Evolutionary conservation across 768 basidiomycete genomes (phyloP), one percentile per base, ranked within the genome.

Genomic region (Rickenella mellea): DNA sequence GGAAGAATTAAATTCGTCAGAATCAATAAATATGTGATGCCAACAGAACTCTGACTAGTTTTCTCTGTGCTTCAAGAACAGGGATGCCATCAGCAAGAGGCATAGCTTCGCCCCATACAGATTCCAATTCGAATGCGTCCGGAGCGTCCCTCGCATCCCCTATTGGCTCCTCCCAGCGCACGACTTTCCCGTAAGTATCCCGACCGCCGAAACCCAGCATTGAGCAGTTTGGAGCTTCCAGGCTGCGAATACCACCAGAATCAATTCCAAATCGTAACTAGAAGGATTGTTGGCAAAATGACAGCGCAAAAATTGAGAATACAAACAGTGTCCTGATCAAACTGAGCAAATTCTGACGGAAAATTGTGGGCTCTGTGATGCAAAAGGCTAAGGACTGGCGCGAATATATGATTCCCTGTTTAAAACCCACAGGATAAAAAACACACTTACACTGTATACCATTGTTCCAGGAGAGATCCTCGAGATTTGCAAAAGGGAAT

Each of bases 101-200:
- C 17, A 21, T 6, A 26, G 39, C 7, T 6, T 40, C 39, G 25
- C 39, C 39, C 20, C 5, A 29, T 41, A 6, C n/a, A 41, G 27
- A 7, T 41, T 6, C 10, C 17, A n/a, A n/a, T n/a, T n/a, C n/a
- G n/a, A n/a, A n/a, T n/a, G n/a, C n/a, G n/a, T n/a, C n/a, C n/a
- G n/a, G 28, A 17, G n/a, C 40, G 32, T 19, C 5, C 6, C 28
- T 14, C 10, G 17, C 26, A 30, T 30, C 40, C 8, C 19, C 40
- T 19, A 17, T n/a, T 15, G 5, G 10, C 10, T 17, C 21, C 7
- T 26, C 27, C n/a, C 27, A 41, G 17, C 5, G n/a, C 17, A 41
- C 19, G n/a, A 41, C 24, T 19, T 41, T 41, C 19, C 40, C 40
- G 26, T 41, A 41, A 5, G 40, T 41, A 12, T 26, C n/a, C 24